Evolutionary conservation across 2,329 filamentous ascomycete genomes (phyloP).

Genomic region (Claviceps digitariae): DNA sequence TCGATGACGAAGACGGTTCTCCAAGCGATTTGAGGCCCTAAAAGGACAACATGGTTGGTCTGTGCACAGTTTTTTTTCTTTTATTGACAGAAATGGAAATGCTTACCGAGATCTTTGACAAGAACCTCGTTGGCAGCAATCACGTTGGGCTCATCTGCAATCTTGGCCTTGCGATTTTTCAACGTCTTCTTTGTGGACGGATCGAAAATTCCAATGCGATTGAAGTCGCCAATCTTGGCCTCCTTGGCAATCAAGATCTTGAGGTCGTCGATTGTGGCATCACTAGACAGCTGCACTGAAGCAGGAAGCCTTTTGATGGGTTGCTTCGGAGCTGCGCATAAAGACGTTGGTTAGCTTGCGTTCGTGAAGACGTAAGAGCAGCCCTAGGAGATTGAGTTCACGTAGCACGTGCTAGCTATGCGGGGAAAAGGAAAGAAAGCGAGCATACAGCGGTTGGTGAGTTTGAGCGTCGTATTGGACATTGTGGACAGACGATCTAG

Average conservation of each 20-base stretch:
- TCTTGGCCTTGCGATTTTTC: slow-evolving; percentile 44
- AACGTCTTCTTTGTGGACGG: slow-evolving; percentile 47
- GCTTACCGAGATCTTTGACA: slow-evolving; percentile 83
- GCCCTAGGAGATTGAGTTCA: neutral
- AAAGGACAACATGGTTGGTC: neutral
- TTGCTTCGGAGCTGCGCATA: slow-evolving; percentile 28
- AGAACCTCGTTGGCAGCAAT: slow-evolving; percentile 46
- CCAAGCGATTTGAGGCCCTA: slow-evolving; percentile 84
- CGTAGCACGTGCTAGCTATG: neutral
- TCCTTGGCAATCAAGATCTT: slow-evolving; percentile 41
- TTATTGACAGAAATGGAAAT: neutral
- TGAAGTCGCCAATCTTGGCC: slow-evolving; percentile 39
- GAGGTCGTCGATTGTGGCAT: slow-evolving; percentile 46
- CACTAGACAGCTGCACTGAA: slow-evolving; percentile 32
- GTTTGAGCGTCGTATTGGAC: slow-evolving; percentile 8
- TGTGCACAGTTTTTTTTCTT: neutral
- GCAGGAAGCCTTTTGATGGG: slow-evolving; percentile 41
- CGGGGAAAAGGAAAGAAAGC: too few relatives aligned
- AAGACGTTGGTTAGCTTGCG: slow-evolving; percentile 2
- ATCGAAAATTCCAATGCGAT: slow-evolving; percentile 50
- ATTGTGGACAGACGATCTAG: slow-evolving; percentile 2
- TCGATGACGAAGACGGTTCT: slow-evolving; percentile 89
- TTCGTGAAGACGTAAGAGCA: neutral
- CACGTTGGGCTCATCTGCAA: slow-evolving; percentile 36
- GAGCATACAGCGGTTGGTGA: slow-evolving; percentile 11